Evolutionary conservation across 495 filamentous ascomycete species (phyloP).

Genomic region (Aspergillus cavernicola): DNA sequence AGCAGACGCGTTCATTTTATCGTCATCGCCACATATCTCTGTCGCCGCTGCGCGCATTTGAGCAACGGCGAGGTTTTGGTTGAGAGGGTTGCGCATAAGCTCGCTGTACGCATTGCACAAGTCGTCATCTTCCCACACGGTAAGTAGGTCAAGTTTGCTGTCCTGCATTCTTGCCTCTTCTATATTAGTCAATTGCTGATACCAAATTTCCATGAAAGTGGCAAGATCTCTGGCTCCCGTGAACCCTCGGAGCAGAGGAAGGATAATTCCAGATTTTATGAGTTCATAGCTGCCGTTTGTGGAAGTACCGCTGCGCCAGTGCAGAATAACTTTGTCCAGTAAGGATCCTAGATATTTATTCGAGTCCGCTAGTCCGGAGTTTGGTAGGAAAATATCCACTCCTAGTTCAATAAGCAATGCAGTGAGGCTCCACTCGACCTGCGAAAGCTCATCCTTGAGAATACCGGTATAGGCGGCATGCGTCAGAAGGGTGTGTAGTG

Average conservation of each 20-base stretch:
- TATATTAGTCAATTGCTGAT: conserved; percentile 51
- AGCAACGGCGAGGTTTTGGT: conserved; percentile 25
- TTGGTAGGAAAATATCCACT: conserved; percentile 64
- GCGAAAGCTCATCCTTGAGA: conserved; percentile 29
- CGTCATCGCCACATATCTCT: conserved; percentile 27
- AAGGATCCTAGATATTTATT: conserved; percentile 40
- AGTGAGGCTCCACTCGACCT: conserved; percentile 59
- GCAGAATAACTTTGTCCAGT: conserved; percentile 36
- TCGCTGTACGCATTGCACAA: conserved; percentile 45
- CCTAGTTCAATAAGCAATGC: conserved; percentile 61
- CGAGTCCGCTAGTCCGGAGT: conserved; percentile 41
- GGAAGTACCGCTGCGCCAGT: conserved; percentile 28
- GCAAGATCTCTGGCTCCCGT: conserved; percentile 60
- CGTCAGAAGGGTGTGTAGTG: conserved; percentile 42
- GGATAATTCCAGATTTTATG: conserved; percentile 43
- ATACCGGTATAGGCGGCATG: conserved; percentile 45
- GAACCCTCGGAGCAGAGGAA: conserved; percentile 61
- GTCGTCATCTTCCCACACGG: conserved; percentile 60
- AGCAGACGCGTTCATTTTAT: conserved; percentile 27
- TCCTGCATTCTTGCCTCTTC: conserved; percentile 37
- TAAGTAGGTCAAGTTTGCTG: conserved; percentile 27
- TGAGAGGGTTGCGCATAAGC: conserved; percentile 33
- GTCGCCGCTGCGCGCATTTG: conserved; percentile 33
- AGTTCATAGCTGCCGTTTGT: conserved; percentile 21
- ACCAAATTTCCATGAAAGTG: conserved; percentile 66